Evolutionary conservation across 192 early-diverging fungal genomes (phyloP), one percentile per base, ranked within the genome.

Genomic region (Coemansia sp.): DNA sequence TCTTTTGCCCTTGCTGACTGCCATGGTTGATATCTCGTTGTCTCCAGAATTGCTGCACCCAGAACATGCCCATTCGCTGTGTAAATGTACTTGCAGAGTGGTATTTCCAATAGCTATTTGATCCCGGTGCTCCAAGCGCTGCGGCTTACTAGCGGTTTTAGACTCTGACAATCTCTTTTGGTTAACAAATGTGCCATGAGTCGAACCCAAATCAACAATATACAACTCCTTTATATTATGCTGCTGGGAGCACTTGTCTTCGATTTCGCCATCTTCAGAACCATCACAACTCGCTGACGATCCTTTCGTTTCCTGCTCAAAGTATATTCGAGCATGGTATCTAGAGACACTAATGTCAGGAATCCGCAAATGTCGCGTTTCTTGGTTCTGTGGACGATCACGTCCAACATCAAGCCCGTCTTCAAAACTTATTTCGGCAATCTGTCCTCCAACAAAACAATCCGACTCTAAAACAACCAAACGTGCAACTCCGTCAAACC

Each of bases 101-200:
- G 88, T 87, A 3, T 75, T 57, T 0, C 90, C 90, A 18, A 90
- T 58, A 11, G 49, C 41, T 2, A 92, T 13, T 1, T 23, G 60
- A 61, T 90, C 87, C 40, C 73, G 31, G 57, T 92, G 86, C 3
- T 62, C 35, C 14, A 92, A 54, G 14, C 39, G 55, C 8, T 50
- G 60, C 0, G 90, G 90, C 19, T 78, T 66, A 59, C 86, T 88
- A 16, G 82, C 77, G 3, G 62, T 49, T 57, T 87, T 92, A 37
- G 86, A 33, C 4, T 76, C 71, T 0, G 87, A 88, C 10, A 92
- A 68, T 21, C 90, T 72, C 20, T 63, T 39, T 6, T 71, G 78
- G 59, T 92, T 90, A 33, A 90, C 58, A 57, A 86, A 84, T 1
- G 90, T 90, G 4, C 90, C 90, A 44, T 92, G 86, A 5, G 83